A percentile compares a stretch with the other conserved stretches of the same genome.
These are phyloP conservation scores for Parathielavia appendiculata DNA, from an alignment of 495 filamentous ascomycete species.

Conservation along the genomic window DNA sequence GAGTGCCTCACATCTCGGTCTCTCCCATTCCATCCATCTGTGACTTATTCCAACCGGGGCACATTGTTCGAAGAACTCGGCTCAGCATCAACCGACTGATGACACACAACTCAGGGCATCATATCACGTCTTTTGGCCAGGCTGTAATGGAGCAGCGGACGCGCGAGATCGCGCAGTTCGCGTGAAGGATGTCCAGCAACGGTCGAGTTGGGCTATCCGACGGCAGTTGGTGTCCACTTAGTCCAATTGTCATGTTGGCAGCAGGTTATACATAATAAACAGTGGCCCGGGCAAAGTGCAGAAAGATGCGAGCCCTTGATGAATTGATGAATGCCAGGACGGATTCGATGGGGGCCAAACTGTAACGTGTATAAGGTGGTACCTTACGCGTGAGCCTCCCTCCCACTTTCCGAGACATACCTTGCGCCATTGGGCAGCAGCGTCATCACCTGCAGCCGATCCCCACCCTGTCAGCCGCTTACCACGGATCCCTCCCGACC, in stretches of 20 bases:
- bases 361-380: no score
- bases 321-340: not conserved
- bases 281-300: no score
- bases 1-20: not conserved
- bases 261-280: no score
- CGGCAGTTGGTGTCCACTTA: no score
- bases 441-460: constrained; percentile 39
- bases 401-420: constrained; percentile 35
- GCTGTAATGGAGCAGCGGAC: no score
- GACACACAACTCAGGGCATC: not conserved
- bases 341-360: no score
- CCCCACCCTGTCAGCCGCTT: constrained; percentile 28
- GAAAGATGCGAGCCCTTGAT: no score
- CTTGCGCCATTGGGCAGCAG: constrained; percentile 32
- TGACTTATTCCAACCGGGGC: not conserved
- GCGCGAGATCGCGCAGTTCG: no score
- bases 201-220: no score
- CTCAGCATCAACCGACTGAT: no score
- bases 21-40: not conserved
- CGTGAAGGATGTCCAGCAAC: no score
- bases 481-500: constrained; percentile 19
- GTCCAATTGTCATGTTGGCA: no score
- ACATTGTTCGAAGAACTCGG: constrained; percentile 1
- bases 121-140: not conserved
- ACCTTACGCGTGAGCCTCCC: not conserved